Conservation (phyloP, 352 stramenopile species). For the Pythium rishiriense region DNA sequence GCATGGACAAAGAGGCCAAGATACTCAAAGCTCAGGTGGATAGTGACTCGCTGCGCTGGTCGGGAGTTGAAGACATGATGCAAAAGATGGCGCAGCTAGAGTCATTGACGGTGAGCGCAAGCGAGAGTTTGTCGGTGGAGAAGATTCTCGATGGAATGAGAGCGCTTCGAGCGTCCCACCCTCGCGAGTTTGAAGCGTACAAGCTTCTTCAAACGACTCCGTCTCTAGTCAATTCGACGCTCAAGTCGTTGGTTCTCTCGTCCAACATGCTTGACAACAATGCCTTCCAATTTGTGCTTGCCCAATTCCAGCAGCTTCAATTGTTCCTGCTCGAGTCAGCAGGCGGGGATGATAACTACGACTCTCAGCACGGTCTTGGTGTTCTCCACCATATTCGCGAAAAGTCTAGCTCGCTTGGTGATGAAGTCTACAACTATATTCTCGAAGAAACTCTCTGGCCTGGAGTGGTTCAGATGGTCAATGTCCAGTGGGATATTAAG, state of each 20-base stretch:
- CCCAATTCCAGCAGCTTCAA: slow-evolving; percentile 60
- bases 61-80: slow-evolving; percentile 51
- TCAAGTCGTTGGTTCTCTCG: slow-evolving; percentile 51
- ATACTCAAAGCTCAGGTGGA: slow-evolving; percentile 64
- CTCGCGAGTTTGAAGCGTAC: slow-evolving; percentile 73
- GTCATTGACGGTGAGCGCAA: slow-evolving; percentile 23
- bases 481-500: slow-evolving; percentile 60
- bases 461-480: slow-evolving; percentile 63
- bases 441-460: slow-evolving; percentile 79
- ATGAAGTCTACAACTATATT: slow-evolving; percentile 79
- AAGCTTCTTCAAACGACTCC: slow-evolving; percentile 70
- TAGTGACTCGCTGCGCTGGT: slow-evolving; percentile 54
- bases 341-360: slow-evolving; percentile 2
- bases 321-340: slow-evolving; percentile 59
- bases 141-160: slow-evolving; percentile 45
- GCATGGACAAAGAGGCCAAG: slow-evolving; percentile 65
- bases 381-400: slow-evolving; percentile 72
- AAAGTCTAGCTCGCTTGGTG: slow-evolving; percentile 50
- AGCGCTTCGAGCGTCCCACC: slow-evolving; percentile 45
- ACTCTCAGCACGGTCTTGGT: slow-evolving; percentile 11
- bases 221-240: slow-evolving; percentile 59
- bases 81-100: slow-evolving; percentile 46
- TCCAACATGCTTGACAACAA: slow-evolving; percentile 42
- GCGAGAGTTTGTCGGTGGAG: slow-evolving; percentile 33
- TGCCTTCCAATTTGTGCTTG: slow-evolving; percentile 28